Conservation (phyloP, 305 asterid species). For the Andrographis paniculata region DNA sequence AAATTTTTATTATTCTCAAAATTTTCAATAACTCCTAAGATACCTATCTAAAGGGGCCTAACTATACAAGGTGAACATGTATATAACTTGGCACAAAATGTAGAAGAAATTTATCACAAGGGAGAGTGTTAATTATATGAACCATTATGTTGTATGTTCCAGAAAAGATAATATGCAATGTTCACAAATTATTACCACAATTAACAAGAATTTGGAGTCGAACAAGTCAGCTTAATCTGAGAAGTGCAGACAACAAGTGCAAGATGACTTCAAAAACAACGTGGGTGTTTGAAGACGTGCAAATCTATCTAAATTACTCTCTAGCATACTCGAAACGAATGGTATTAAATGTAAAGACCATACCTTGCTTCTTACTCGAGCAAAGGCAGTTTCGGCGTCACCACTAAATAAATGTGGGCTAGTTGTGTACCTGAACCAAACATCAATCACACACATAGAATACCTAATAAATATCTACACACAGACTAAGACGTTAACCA, state of each 20-base stretch:
- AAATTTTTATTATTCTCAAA: no score
- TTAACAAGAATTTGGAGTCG: background rate
- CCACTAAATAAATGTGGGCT: constrained; percentile 93
- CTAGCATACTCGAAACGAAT: background rate
- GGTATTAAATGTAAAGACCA: constrained; percentile 6
- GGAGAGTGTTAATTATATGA: no score
- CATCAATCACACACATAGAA: background rate
- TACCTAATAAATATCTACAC: background rate
- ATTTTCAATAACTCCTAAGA: no score
- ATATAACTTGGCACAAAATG: no score
- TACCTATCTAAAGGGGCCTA: no score
- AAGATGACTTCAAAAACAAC: background rate
- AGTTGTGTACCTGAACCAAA: constrained; percentile 70
- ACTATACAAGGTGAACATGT: no score
- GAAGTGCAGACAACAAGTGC: background rate
- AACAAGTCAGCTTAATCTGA: background rate
- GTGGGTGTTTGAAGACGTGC: no score
- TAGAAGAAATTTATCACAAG: no score
- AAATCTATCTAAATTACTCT: no score
- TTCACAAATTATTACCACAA: background rate
- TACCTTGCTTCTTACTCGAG: constrained; percentile 84
- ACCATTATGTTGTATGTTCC: no score
- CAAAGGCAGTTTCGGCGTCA: constrained; percentile 75
- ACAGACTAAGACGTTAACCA: background rate
- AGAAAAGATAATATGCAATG: background rate